Percentiles rank a stretch among this genome's conserved stretches.
Conservation (phyloP, 148 eudicot species). For the Selenicereus undatus region DNA sequence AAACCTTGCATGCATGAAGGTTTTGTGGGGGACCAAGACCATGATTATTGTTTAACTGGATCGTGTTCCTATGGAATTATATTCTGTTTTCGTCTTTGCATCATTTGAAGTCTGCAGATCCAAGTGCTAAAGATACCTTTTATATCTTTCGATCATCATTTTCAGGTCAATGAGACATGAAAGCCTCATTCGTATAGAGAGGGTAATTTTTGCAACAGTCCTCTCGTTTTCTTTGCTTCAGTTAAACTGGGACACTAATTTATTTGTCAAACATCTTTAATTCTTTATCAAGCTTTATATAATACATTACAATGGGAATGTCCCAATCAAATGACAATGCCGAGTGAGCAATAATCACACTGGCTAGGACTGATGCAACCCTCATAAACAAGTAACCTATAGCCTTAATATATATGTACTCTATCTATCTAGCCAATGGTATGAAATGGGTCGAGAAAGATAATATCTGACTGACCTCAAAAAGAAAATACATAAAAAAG, state of each 20-base stretch:
- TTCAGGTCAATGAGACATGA: too few species aligned
- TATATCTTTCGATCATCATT: too few species aligned
- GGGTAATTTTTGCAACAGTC: too few species aligned
- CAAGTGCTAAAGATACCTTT: too few species aligned
- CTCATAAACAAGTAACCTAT: constrained; percentile 20
- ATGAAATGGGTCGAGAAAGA: constrained; percentile 33
- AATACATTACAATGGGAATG: constrained; percentile 29
- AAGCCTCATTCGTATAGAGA: too few species aligned
- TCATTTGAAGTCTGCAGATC: too few species aligned
- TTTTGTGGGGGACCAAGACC: too few species aligned
- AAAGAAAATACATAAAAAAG: constrained; percentile 4
- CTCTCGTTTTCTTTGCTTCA: neutral
- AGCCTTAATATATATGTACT: constrained; percentile 27
- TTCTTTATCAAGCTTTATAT: constrained; percentile 17
- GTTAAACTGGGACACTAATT: neutral
- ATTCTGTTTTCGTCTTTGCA: too few species aligned
- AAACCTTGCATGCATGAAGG: too few species aligned
- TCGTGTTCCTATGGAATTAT: too few species aligned
- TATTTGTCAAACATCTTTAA: constrained; percentile 24
- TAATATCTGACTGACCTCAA: constrained; percentile 29
- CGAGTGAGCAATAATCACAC: constrained; percentile 21
- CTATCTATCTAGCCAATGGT: constrained; percentile 31
- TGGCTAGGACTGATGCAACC: constrained; percentile 17
- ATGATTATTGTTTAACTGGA: too few species aligned
- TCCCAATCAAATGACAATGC: constrained; percentile 20